Conservation (phyloP, 208 protist species). For the Leishmania martiniquensis region DNA sequence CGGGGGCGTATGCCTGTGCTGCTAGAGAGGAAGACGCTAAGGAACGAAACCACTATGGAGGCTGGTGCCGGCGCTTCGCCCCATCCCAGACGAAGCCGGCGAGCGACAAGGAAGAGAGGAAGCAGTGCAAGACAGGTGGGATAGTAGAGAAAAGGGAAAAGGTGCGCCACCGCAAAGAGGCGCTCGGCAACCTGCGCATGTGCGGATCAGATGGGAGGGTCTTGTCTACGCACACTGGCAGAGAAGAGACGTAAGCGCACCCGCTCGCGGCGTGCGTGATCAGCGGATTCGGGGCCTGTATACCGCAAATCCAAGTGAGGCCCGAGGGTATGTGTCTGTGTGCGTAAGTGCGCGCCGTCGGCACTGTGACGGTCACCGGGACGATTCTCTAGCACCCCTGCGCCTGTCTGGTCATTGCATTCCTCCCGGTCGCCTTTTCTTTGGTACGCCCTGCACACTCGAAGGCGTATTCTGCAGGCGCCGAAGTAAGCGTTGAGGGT, state of each 20-base stretch:
- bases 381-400: neutral
- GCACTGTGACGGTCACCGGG: neutral
- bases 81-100: too few species aligned
- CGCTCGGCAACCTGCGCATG: neutral
- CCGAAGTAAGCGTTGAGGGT: neutral
- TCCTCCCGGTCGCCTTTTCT: neutral
- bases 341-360: neutral
- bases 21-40: neutral
- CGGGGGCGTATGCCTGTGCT: neutral
- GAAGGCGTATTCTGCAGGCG: neutral
- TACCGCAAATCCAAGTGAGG: neutral
- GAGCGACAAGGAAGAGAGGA: neutral
- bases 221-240: neutral
- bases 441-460: neutral
- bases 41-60: neutral
- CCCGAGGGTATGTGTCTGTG: neutral
- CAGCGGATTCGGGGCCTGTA: neutral
- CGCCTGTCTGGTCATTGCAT: too few species aligned
- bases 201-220: neutral
- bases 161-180: neutral
- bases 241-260: neutral
- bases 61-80: neutral
- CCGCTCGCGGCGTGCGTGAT: neutral
- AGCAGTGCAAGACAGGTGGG: neutral
- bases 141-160: neutral